phyloP scores from a whole-genome alignment of 2,329 filamentous ascomycete genomes.

The Dendrostoma leiphaemia region DNA sequence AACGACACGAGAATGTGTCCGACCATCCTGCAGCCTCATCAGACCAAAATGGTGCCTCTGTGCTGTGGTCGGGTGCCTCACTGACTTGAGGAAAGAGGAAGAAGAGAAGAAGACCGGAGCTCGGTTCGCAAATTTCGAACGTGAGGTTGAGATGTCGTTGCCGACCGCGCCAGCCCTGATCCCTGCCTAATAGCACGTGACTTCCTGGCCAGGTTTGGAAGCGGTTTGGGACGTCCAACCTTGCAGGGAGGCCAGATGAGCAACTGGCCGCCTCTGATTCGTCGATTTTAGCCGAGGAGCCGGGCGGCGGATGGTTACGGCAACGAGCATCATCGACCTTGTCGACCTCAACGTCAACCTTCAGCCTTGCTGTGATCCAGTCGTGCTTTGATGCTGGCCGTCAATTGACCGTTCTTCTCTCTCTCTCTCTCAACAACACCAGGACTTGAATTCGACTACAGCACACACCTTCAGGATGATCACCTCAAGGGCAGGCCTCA shows the following conservation, averaged over 20 bases:
- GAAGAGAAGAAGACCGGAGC: conserved; percentile 20
- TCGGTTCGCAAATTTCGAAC: neutral
- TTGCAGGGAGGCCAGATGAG: conserved; percentile 19
- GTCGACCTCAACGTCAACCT: conserved; percentile 5
- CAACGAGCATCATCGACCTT: conserved; percentile 15
- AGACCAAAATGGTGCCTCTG: conserved; percentile 22
- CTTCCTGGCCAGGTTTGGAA: no score
- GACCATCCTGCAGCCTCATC: conserved; percentile 29
- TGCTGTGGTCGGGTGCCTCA: conserved; percentile 42
- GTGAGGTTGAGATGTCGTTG: conserved; percentile 13
- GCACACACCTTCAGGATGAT: conserved; percentile 42
- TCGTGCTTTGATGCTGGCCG: conserved; percentile 11
- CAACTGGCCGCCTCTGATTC: conserved; percentile 33
- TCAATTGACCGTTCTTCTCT: conserved; percentile 8
- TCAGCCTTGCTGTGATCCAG: neutral
- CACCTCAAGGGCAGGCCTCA: conserved; percentile 55
- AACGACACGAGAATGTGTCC: conserved; percentile 28
- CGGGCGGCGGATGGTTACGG: conserved; percentile 26
- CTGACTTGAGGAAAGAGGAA: conserved; percentile 51
- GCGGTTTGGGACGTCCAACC: no score
- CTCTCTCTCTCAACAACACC: conserved; percentile 12
- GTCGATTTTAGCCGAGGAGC: conserved; percentile 42
- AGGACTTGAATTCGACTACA: neutral
- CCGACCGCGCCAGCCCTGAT: conserved; percentile 17
- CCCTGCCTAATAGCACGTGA: conserved; percentile 21